phyloP scores from a whole-genome alignment of 1,284 basidiomycete genomes.

The Apiotrichum brassicae region DNA sequence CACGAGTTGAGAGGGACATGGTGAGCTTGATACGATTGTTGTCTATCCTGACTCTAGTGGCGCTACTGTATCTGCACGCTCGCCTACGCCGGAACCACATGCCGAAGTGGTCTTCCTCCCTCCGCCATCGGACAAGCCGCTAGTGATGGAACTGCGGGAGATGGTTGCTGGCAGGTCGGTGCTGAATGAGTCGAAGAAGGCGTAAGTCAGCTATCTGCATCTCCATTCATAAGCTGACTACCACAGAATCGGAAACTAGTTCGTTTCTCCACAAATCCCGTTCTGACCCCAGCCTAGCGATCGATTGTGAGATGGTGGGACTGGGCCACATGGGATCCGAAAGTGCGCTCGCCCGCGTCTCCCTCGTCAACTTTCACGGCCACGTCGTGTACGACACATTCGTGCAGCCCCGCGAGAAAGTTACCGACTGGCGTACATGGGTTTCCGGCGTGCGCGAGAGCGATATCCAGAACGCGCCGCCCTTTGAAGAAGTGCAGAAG shows the following conservation, averaged over 20 bases:
- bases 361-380: constrained; percentile 86
- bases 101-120: constrained; percentile 21
- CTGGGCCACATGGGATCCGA: constrained; percentile 74
- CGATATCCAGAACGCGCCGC: constrained; percentile 72
- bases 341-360: constrained; percentile 82
- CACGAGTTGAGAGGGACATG: background rate
- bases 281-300: constrained; percentile 50
- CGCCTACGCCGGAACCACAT: too few species aligned
- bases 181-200: constrained; percentile 36
- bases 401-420: constrained; percentile 77
- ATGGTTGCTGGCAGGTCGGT: constrained; percentile 36
- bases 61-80: background rate
- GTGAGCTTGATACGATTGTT: background rate
- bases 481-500: constrained; percentile 75
- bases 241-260: constrained; percentile 32
- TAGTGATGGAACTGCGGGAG: constrained; percentile 35
- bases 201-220: constrained; percentile 19
- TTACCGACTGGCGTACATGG: constrained; percentile 90
- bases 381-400: constrained; percentile 74
- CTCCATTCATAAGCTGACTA: constrained; percentile 4
- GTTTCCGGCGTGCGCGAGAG: constrained; percentile 75
- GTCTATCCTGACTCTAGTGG: background rate
- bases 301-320: constrained; percentile 98
- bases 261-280: background rate
- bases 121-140: constrained; percentile 22